These are phyloP conservation scores for Stygiomarasmius scandens DNA, from an alignment of 1,284 basidiomycete species.

Conservation along the genomic window DNA sequence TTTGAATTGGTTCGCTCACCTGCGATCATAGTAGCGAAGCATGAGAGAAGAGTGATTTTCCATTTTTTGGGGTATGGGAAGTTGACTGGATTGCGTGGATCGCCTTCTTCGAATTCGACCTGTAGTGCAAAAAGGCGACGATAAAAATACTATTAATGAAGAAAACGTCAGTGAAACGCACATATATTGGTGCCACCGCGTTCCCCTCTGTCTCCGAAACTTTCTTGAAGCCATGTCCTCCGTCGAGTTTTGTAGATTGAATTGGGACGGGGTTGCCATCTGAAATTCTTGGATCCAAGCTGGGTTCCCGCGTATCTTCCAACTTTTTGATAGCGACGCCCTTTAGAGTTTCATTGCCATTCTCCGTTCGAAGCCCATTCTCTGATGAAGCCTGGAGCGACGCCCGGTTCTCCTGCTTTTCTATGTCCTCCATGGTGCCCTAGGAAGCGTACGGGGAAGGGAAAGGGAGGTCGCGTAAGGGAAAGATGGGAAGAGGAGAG, in stretches of 20 bases:
- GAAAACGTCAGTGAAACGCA: constrained; percentile 2
- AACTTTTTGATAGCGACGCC: constrained; percentile 3
- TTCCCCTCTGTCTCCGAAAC: neutral
- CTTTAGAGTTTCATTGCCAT: neutral
- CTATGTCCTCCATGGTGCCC: too few relatives aligned
- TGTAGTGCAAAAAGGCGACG: constrained; percentile 25
- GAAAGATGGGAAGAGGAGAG: too few relatives aligned
- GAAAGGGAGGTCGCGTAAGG: too few relatives aligned
- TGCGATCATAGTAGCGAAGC: constrained; percentile 57
- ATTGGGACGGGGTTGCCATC: neutral
- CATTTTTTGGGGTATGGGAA: constrained; percentile 56
- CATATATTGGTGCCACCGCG: constrained; percentile 8
- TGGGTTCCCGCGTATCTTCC: constrained; percentile 5
- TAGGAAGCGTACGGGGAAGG: too few relatives aligned
- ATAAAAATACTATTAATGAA: too few relatives aligned
- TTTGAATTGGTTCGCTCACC: constrained; percentile 34
- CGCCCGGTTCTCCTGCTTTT: too few relatives aligned
- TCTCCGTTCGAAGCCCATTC: too few relatives aligned
- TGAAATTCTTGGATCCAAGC: constrained; percentile 12
- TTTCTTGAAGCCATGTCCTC: neutral
- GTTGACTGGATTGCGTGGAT: constrained; percentile 58
- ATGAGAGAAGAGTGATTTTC: constrained; percentile 60
- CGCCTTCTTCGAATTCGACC: constrained; percentile 61
- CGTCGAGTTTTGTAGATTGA: neutral
- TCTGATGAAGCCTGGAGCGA: too few relatives aligned